These are phyloP conservation scores for Hebeloma cylindrosporum DNA, from an alignment of 768 basidiomycete species.

Conservation along the genomic window DNA sequence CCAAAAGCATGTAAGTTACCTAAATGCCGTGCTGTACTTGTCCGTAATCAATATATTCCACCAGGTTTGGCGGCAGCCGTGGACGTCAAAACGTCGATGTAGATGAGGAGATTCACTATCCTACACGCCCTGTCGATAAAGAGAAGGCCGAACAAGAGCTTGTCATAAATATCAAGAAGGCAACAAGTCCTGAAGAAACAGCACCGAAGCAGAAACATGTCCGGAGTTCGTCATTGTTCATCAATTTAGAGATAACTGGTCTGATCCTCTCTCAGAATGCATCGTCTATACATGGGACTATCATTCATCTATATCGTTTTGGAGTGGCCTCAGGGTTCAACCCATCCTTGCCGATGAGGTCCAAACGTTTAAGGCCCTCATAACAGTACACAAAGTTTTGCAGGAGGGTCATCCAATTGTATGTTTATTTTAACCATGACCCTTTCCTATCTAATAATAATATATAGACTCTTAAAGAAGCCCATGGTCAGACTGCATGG, in stretches of 20 bases:
- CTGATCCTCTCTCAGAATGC: conserved; percentile 60
- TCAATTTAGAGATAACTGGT: not conserved
- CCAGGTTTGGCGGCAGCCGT: conserved; percentile 42
- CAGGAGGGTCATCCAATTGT: conserved; percentile 98
- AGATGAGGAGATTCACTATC: conserved; percentile 88
- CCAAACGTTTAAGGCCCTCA: conserved; percentile 97
- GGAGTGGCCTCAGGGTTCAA: conserved; percentile 95
- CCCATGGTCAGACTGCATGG: conserved; percentile 96
- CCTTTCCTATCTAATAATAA: conserved; percentile 7
- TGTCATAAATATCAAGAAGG: conserved; percentile 96
- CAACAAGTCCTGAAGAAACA: conserved; percentile 90
- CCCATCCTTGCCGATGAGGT: conserved; percentile 97
- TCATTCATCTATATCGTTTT: conserved; percentile 95
- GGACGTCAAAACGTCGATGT: conserved; percentile 52
- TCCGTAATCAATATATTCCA: too few species aligned
- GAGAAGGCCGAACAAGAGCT: conserved; percentile 97
- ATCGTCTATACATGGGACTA: conserved; percentile 99
- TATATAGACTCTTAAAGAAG: conserved; percentile 89
- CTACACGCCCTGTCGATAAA: conserved; percentile 96
- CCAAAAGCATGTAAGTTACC: not conserved
- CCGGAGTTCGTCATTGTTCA: conserved; percentile 59
- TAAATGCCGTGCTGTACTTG: too few species aligned
- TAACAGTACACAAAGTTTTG: conserved; percentile 95
- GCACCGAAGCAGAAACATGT: conserved; percentile 99
- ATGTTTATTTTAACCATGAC: conserved; percentile 18